These are phyloP conservation scores for Kentomonas sorsogonicus DNA, from an alignment of 208 protist genomes.

Conservation along the genomic window DNA sequence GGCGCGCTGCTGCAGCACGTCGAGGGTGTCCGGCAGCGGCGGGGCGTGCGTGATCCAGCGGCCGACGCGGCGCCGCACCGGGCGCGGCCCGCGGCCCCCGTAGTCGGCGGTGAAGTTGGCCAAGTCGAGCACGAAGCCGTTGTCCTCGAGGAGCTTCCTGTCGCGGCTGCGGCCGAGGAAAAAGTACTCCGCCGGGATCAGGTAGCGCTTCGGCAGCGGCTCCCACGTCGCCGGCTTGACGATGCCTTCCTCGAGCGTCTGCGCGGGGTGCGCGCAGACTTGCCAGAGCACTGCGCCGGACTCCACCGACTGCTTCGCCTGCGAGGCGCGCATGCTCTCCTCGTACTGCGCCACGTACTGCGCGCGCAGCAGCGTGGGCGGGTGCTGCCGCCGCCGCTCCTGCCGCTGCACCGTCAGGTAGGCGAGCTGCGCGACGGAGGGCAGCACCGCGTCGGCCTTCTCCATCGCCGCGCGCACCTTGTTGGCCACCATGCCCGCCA, in stretches of 20 bases:
- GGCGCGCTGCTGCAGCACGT: slow-evolving; percentile 19
- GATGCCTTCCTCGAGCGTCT: slow-evolving; percentile 72
- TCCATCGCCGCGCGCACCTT: slow-evolving; percentile 44
- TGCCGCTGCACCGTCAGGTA: slow-evolving; percentile 47
- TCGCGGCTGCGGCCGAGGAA: slow-evolving; percentile 57
- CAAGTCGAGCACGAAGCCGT: slow-evolving; percentile 40
- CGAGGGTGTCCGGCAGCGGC: slow-evolving; percentile 13
- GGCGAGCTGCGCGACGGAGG: slow-evolving; percentile 33
- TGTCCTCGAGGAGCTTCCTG: slow-evolving; percentile 43
- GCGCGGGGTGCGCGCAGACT: slow-evolving; percentile 53
- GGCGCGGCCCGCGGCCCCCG: slow-evolving; percentile 66
- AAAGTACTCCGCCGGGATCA: slow-evolving; percentile 51
- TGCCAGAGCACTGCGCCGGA: slow-evolving; percentile 76
- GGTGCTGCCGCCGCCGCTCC: slow-evolving; percentile 57
- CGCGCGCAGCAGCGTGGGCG: slow-evolving; percentile 60
- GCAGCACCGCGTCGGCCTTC: slow-evolving; percentile 26
- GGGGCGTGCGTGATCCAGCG: slow-evolving; percentile 51
- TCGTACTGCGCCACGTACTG: slow-evolving; percentile 78
- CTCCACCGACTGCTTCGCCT: slow-evolving; percentile 62
- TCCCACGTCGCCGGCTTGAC: slow-evolving; percentile 80
- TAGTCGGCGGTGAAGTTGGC: slow-evolving; percentile 62
- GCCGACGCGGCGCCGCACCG: slow-evolving; percentile 58
- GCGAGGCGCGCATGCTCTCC: slow-evolving; percentile 45
- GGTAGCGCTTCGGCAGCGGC: slow-evolving; percentile 54
- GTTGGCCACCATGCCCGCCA: slow-evolving; percentile 53